A percentile compares a stretch with the other conserved stretches of the same genome.
Evolutionary conservation across 805 yeast genomes (phyloP).

Genomic region (Candida silvatica): DNA sequence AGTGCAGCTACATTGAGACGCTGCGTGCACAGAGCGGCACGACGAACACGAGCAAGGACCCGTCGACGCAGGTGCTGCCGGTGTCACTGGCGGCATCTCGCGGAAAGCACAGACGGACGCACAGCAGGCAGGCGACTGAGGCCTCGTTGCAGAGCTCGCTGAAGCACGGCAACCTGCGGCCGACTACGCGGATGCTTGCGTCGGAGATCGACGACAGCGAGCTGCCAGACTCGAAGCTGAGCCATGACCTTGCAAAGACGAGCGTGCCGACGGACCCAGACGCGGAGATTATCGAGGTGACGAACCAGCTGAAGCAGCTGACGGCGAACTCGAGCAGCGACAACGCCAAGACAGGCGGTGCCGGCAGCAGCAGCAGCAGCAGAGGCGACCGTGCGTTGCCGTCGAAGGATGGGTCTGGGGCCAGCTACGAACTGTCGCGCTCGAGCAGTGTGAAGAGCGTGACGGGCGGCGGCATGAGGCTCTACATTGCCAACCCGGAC

Average conservation of each 20-base stretch:
- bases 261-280: conserved; percentile 25
- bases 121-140: conserved; percentile 16
- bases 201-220: conserved; percentile 69
- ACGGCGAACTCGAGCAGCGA: conserved; percentile 7
- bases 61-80: conserved; percentile 36
- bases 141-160: conserved; percentile 32
- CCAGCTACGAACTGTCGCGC: conserved; percentile 1
- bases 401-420: too few relatives aligned
- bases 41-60: conserved; percentile 10
- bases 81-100: conserved; percentile 39
- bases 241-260: conserved; percentile 20
- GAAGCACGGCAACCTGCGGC: conserved; percentile 55
- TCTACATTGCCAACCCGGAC: conserved; percentile 55
- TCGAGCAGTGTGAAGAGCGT: background rate
- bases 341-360: too few relatives aligned
- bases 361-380: too few relatives aligned
- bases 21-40: conserved; percentile 6
- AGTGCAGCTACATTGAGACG: conserved; percentile 38
- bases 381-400: too few relatives aligned
- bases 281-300: conserved; percentile 23
- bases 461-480: conserved; percentile 8
- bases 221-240: conserved; percentile 24
- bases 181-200: conserved; percentile 62
- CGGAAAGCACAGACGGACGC: conserved; percentile 18
- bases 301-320: conserved; percentile 22